Percentiles rank a stretch among this genome's conserved stretches.
These are phyloP conservation scores for Diaporthe eres DNA, from an alignment of 2,329 filamentous ascomycete species.

Conservation along the genomic window DNA sequence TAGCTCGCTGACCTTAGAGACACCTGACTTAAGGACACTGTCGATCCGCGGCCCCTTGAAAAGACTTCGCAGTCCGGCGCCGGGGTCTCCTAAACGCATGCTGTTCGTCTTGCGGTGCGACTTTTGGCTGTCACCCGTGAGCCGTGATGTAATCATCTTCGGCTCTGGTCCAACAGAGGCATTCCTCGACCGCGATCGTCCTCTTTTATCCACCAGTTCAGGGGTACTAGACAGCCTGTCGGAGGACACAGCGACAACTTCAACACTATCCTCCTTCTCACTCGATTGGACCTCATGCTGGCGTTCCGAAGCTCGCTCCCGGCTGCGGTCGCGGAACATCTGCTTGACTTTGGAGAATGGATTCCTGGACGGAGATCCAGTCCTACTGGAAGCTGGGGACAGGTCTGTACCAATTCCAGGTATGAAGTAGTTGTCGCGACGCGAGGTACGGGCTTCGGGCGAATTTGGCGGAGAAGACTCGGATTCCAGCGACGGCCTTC, in stretches of 20 bases:
- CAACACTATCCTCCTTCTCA: constrained; percentile 52
- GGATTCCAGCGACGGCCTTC: constrained; percentile 59
- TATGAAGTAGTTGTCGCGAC: constrained; percentile 64
- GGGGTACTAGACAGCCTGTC: constrained; percentile 34
- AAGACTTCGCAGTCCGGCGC: constrained; percentile 75
- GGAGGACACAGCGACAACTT: background rate
- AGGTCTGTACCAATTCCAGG: constrained; percentile 74
- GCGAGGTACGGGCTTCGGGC: constrained; percentile 61
- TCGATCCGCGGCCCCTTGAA: constrained; percentile 85
- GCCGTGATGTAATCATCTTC: constrained; percentile 52
- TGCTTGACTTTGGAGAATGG: constrained; percentile 69
- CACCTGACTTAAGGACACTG: constrained; percentile 74
- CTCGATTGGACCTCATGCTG: constrained; percentile 42
- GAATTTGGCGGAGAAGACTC: constrained; percentile 65
- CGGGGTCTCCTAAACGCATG: constrained; percentile 61
- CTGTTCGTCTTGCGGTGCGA: constrained; percentile 65
- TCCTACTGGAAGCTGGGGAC: constrained; percentile 73
- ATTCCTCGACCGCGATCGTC: constrained; percentile 47
- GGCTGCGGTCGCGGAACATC: constrained; percentile 69
- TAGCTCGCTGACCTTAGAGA: constrained; percentile 70
- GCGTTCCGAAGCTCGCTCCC: constrained; percentile 57
- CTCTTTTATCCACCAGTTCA: constrained; percentile 47
- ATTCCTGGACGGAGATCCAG: constrained; percentile 73
- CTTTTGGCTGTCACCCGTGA: constrained; percentile 63
- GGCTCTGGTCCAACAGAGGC: constrained; percentile 57